Percentiles rank a stretch among this genome's conserved stretches.
These are phyloP conservation scores for Rhizoclosmatium sp. DNA, from an alignment of 192 early-diverging fungal genomes.

Conservation along the genomic window DNA sequence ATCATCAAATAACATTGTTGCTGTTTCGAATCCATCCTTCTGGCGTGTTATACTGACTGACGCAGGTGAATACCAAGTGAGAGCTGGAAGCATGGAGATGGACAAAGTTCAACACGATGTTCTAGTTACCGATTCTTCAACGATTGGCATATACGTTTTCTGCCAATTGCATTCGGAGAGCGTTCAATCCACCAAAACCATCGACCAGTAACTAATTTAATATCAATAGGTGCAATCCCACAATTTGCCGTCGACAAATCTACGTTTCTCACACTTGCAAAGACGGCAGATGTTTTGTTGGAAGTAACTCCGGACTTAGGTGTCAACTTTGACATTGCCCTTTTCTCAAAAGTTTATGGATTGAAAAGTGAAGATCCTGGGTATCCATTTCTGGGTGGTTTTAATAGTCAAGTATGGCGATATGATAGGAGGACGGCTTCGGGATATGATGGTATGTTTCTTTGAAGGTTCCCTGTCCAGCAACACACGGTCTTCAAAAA, in stretches of 20 bases:
- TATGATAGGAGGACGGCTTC: background rate
- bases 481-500: too few species aligned
- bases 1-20: constrained; percentile 8
- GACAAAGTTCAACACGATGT: too few species aligned
- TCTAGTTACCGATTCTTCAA: too few species aligned
- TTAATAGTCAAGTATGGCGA: constrained; percentile 20
- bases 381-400: constrained; percentile 21
- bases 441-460: too few species aligned
- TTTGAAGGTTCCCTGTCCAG: too few species aligned
- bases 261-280: background rate
- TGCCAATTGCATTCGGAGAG: too few species aligned
- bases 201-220: too few species aligned
- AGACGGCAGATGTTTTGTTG: constrained; percentile 7
- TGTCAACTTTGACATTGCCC: background rate
- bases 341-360: constrained; percentile 2
- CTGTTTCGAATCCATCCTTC: constrained; percentile 1
- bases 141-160: too few species aligned
- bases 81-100: too few species aligned
- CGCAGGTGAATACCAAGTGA: background rate
- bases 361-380: background rate
- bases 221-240: background rate
- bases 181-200: too few species aligned
- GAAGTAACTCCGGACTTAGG: background rate
- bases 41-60: constrained; percentile 9
- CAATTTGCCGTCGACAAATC: background rate